Evolutionary conservation across 2,329 filamentous ascomycete genomes (phyloP).

Genomic region (Cladosporium halotolerans): DNA sequence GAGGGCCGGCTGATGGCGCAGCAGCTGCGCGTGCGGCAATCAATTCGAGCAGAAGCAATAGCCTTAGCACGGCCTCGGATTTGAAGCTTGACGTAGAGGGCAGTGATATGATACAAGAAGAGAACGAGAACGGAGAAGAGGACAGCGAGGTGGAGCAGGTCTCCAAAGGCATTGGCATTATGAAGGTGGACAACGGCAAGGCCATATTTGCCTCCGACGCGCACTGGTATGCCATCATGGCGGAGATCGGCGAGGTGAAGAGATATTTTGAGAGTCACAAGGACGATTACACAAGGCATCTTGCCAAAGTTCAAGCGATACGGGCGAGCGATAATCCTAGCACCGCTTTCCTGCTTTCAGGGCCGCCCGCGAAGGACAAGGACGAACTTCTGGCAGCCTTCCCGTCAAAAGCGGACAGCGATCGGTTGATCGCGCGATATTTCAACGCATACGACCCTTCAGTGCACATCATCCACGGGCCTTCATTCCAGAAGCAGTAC

Average conservation of each 20-base stretch:
- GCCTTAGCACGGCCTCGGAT: constrained; percentile 34
- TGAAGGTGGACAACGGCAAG: constrained; percentile 47
- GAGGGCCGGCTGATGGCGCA: constrained; percentile 53
- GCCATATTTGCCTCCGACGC: constrained; percentile 46
- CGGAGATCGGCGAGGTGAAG: constrained; percentile 82
- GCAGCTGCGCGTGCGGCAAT: constrained; percentile 54
- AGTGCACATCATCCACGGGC: constrained; percentile 55
- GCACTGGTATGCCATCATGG: constrained; percentile 48
- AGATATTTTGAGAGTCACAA: constrained; percentile 82
- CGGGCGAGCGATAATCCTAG: constrained; percentile 56
- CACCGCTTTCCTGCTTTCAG: constrained; percentile 73
- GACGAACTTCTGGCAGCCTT: constrained; percentile 72
- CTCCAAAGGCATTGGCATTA: constrained; percentile 45
- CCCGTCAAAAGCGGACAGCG: constrained; percentile 73
- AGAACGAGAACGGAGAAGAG: constrained; percentile 43
- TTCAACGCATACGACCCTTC: constrained; percentile 74
- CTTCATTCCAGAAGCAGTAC: constrained; percentile 73
- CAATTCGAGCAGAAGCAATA: constrained; percentile 35
- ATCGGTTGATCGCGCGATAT: constrained; percentile 79
- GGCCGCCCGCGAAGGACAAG: constrained; percentile 61
- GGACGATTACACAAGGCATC: constrained; percentile 78
- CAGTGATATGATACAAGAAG: constrained; percentile 50
- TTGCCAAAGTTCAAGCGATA: constrained; percentile 65
- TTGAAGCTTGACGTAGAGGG: constrained; percentile 48
- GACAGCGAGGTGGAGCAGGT: constrained; percentile 58